Conservation (phyloP, 768 basidiomycete genomes). For the Russula sp. region DNA sequence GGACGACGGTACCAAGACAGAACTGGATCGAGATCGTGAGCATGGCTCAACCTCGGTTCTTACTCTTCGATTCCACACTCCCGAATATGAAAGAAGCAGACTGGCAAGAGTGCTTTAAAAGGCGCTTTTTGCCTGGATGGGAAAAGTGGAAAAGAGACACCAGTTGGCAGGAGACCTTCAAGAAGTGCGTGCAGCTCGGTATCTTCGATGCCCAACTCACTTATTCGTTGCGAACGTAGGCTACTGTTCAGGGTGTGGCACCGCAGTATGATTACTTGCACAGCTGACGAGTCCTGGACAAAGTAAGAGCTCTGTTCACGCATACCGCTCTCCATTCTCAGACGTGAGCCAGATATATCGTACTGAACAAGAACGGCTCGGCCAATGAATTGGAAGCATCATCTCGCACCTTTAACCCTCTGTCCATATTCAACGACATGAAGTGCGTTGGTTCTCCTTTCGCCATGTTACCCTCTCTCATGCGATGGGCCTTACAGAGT, state of each 20-base stretch:
- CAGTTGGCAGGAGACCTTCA: slow-evolving; percentile 62
- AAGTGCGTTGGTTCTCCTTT: slow-evolving; percentile 49
- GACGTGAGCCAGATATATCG: slow-evolving; percentile 55
- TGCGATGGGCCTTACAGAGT: slow-evolving; percentile 41
- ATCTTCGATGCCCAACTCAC: slow-evolving; percentile 13
- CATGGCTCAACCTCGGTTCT: slow-evolving; percentile 57
- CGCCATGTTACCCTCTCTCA: not conserved
- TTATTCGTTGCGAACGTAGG: slow-evolving; percentile 40
- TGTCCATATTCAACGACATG: slow-evolving; percentile 67
- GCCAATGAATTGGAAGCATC: slow-evolving; percentile 67
- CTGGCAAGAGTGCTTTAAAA: slow-evolving; percentile 73
- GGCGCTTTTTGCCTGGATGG: slow-evolving; percentile 78
- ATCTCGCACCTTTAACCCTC: slow-evolving; percentile 66
- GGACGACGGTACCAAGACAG: slow-evolving; percentile 61
- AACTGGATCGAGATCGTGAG: slow-evolving; percentile 78
- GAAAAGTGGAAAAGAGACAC: slow-evolving; percentile 59
- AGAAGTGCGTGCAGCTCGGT: slow-evolving; percentile 49
- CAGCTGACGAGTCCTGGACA: slow-evolving; percentile 79
- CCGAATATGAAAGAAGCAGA: slow-evolving; percentile 63
- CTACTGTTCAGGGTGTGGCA: slow-evolving; percentile 66
- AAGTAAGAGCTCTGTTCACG: slow-evolving; percentile 45
- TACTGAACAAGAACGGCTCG: slow-evolving; percentile 71
- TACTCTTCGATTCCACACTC: slow-evolving; percentile 64
- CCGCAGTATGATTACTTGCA: slow-evolving; percentile 64
- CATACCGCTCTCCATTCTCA: slow-evolving; percentile 1